These are phyloP conservation scores for Trichoderma sp. DNA, from an alignment of 2,329 filamentous ascomycete genomes.

Conservation along the genomic window DNA sequence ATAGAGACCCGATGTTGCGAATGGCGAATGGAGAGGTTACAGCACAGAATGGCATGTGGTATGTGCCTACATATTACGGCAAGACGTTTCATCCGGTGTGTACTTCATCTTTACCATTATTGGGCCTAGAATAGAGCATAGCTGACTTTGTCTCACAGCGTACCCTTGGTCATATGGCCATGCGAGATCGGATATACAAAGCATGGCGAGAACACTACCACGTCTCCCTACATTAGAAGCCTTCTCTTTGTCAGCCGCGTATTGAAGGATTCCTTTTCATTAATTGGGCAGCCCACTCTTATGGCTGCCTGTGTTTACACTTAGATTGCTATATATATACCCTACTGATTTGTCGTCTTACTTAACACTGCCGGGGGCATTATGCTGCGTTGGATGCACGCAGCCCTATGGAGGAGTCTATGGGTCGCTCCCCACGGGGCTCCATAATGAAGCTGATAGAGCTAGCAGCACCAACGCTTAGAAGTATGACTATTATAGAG, in stretches of 20 bases:
- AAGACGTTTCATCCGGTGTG: constrained; percentile 49
- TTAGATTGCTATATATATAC: background rate
- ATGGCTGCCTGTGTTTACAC: background rate
- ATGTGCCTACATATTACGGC: constrained; percentile 50
- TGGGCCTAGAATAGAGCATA: background rate
- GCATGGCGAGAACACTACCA: constrained; percentile 28
- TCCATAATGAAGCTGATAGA: background rate
- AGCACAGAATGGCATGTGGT: constrained; percentile 45
- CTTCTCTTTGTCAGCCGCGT: background rate
- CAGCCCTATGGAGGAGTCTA: background rate
- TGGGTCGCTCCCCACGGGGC: background rate
- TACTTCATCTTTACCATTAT: background rate
- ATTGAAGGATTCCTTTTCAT: background rate
- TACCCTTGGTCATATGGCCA: constrained; percentile 42
- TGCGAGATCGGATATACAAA: constrained; percentile 34
- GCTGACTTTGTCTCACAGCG: constrained; percentile 31
- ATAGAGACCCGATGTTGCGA: constrained; percentile 40
- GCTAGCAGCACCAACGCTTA: background rate
- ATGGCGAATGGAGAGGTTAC: constrained; percentile 33
- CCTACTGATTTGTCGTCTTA: background rate
- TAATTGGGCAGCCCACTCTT: background rate
- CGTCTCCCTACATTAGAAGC: background rate
- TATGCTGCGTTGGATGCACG: background rate
- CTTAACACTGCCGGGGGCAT: background rate
- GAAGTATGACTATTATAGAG: background rate